Base-by-base conservation (phyloP, 805 yeast species). In the Lipomyces sp. region DNA sequence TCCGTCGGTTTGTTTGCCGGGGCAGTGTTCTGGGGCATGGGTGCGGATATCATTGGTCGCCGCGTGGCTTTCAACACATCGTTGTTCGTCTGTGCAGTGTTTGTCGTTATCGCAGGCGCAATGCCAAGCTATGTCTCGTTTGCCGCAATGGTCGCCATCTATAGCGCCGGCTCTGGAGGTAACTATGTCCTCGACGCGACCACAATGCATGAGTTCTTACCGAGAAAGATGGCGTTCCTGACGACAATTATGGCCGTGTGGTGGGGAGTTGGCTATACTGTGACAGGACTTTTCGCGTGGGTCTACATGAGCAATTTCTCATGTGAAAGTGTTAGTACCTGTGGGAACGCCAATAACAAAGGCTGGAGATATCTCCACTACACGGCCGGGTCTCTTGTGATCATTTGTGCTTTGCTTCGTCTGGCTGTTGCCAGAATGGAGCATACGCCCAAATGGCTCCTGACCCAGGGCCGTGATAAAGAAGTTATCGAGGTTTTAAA, bases 181-280 rank as follows among this genome's bases (percentile, higher is more conserved):
- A 86, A 86, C 70, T 77, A 85, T 66, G 86, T 84, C 3, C 75
- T 84, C 29, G 88, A 85, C 73, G 82, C 86, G 24, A 80, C 86
- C 53, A 83, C 84, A 7, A 84, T 84, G 69, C 73, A 85, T 48
- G 87, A 85, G 72, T 84, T 81, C 64, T 76, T 85, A 64, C 88
- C 89, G 2, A 76, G 80, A 55, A 80, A 80, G 59, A 76, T 81
- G 70, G 86, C 84, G 69, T 85, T 82, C 81, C 73, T 85, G 68
- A 78, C 83, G 60, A 84, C 88, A 1, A 78, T 83, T 48, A 80
- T 86, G 76, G 85, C 87, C 30, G 77, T 81, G 55, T 86, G 83
- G 85, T 86, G 89, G 90, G 87, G 88, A 56, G 78, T 86, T 45
- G 89, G 89, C 39, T 89, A 86, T 73, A 80, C 86, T 1, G 77